Evolutionary conservation across 192 early-diverging fungal genomes (phyloP), one percentile per base, ranked within the genome.

Genomic region (Phlyctochytrium arcticum): DNA sequence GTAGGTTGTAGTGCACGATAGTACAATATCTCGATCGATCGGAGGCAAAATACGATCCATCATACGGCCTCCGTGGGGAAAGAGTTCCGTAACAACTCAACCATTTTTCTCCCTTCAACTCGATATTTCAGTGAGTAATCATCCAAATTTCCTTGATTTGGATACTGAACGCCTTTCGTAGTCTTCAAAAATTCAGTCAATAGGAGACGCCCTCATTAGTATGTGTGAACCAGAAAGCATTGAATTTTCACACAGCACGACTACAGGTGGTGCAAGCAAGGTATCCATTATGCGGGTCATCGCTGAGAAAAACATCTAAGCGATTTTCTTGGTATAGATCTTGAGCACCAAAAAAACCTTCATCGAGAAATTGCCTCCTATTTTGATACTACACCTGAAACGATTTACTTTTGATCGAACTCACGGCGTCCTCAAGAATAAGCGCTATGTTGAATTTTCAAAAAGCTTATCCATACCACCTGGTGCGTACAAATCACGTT

Each of bases 331-430:
- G 61, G 57, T n/a, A n/a, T n/a, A n/a, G n/a, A n/a, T n/a, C n/a
- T n/a, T n/a, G n/a, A n/a, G n/a, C n/a, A n/a, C n/a, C 1, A 98
- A 99, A 65, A 89, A 94, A 71, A 81, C 80, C 26, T 81, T 84
- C 44, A 70, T 99, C 15, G 95, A 97, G 47, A 70, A 59, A 1
- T 75, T 92, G 27, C 97, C 97, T 6, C 90, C 93, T 2, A 85
- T 99, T 5, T 79, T 99, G 23, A 88, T 98, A 24, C 80, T 99
- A 17, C 93, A 97, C 57, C 70, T 99, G 39, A 99, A 98, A 71
- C 87, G 95, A 10, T 97, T 98, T 74, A 84, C 90, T 21, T 98
- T 75, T 47, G 74, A 93, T 72, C 77, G 82, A 55, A 67, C 80
- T 35, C 88, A 87, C 23, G 86, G 86, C 33, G 86, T 88, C 6